phyloP scores from a whole-genome alignment of 2,329 filamentous ascomycete genomes.

The Paecilomyces niveus region DNA sequence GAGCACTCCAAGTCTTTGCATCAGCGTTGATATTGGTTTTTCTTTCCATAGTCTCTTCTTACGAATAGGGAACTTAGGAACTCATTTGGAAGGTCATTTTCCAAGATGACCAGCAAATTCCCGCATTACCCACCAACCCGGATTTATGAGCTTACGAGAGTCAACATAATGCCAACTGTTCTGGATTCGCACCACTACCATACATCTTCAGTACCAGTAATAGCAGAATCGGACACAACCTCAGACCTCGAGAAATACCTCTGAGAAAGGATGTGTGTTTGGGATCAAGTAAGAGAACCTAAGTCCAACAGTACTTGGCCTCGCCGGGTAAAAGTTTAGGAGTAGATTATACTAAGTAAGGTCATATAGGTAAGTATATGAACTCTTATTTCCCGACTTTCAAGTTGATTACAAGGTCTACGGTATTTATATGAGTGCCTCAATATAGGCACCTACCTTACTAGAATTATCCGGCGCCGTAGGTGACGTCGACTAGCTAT shows the following conservation, averaged over 20 bases:
- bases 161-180: background rate
- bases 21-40: conserved; percentile 49
- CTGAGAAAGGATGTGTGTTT: too few species aligned
- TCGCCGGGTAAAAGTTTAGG: too few species aligned
- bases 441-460: background rate
- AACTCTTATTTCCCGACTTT: too few species aligned
- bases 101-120: background rate
- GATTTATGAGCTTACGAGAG: background rate
- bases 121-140: background rate
- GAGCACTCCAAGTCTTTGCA: conserved; percentile 64
- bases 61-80: background rate
- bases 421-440: background rate
- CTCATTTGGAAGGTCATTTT: background rate
- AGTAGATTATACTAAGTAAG: too few species aligned
- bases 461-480: background rate
- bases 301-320: too few species aligned
- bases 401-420: too few species aligned
- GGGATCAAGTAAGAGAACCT: too few species aligned
- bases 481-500: background rate
- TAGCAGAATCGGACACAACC: too few species aligned
- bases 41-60: background rate
- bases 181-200: too few species aligned
- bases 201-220: too few species aligned
- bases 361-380: too few species aligned
- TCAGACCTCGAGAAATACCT: too few species aligned